A percentile compares a stretch with the other conserved stretches of the same genome.
These are phyloP conservation scores for Tylopilus sp. DNA, from an alignment of 768 basidiomycete genomes.

Conservation along the genomic window DNA sequence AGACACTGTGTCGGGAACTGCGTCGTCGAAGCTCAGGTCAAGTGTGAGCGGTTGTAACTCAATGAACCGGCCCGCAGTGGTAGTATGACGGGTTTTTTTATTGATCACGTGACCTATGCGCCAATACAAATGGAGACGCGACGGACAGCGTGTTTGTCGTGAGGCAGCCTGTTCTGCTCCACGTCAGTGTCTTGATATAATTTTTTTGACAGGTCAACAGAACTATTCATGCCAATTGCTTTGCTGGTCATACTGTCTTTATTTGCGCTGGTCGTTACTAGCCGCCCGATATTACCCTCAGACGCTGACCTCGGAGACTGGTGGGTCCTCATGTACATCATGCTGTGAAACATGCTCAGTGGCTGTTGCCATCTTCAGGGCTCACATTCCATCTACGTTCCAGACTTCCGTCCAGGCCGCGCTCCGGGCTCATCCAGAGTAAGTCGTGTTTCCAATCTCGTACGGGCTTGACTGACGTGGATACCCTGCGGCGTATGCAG, in stretches of 20 bases:
- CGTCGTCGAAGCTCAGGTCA: not conserved
- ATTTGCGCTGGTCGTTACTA: conserved; percentile 42
- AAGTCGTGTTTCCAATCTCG: conserved; percentile 17
- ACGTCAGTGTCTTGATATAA: conserved; percentile 3
- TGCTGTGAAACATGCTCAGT: conserved; percentile 12
- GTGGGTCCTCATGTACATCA: conserved; percentile 24
- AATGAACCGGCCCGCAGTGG: conserved; percentile 5
- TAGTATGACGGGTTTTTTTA: not conserved
- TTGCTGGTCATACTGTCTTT: conserved; percentile 39
- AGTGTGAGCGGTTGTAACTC: not conserved
- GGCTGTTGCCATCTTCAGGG: conserved; percentile 11
- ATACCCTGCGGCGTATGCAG: conserved; percentile 11
- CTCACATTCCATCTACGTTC: conserved; percentile 17
- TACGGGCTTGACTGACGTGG: conserved; percentile 12
- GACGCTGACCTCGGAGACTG: conserved; percentile 21
- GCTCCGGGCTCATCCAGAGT: conserved; percentile 37
- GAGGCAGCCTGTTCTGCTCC: conserved; percentile 25
- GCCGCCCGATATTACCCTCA: conserved; percentile 35
- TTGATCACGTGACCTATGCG: conserved; percentile 20
- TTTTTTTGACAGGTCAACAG: conserved; percentile 2
- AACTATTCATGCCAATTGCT: conserved; percentile 33
- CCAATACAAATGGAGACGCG: conserved; percentile 24
- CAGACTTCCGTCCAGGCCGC: conserved; percentile 34
- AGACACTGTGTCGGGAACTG: not conserved
- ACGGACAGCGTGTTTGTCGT: conserved; percentile 17